These are phyloP conservation scores for Zalerion maritima DNA, from an alignment of 495 filamentous ascomycete genomes.

Conservation along the genomic window DNA sequence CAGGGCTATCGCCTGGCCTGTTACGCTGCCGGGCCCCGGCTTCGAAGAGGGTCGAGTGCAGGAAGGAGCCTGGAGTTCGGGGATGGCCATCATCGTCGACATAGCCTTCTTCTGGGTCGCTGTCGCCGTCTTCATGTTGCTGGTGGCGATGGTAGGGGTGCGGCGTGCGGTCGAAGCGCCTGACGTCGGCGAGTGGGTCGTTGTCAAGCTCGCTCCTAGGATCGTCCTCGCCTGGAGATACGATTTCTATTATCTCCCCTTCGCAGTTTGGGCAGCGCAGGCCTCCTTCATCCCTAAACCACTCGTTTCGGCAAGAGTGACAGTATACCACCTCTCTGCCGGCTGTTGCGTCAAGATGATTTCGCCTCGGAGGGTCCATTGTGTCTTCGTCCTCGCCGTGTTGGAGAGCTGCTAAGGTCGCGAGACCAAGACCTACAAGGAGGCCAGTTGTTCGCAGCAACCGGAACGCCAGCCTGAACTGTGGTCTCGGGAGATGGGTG, in stretches of 20 bases:
- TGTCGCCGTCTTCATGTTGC: conserved; percentile 23
- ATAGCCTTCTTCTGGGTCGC: conserved; percentile 32
- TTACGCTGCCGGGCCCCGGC: conserved; percentile 1
- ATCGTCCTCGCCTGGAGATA: conserved; percentile 32
- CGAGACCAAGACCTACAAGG: conserved; percentile 32
- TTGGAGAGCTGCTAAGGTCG: conserved; percentile 31
- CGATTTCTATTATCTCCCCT: conserved; percentile 75
- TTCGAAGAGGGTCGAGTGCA: conserved; percentile 8
- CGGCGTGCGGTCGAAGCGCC: conserved; percentile 12
- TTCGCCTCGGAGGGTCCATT: conserved; percentile 11
- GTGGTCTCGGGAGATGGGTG: too few species aligned
- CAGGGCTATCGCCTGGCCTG: conserved; percentile 19
- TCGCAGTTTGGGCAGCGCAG: conserved; percentile 63
- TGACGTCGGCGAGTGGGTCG: conserved; percentile 22
- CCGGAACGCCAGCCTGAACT: conserved; percentile 30
- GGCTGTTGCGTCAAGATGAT: conserved; percentile 25
- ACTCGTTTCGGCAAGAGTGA: conserved; percentile 65
- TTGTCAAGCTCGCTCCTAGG: conserved; percentile 18
- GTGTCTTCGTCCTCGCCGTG: conserved; percentile 16
- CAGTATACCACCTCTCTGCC: conserved; percentile 64
- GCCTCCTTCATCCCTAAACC: conserved; percentile 49
- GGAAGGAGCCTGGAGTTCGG: conserved; percentile 32
- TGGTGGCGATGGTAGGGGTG: conserved; percentile 22
- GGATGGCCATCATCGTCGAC: conserved; percentile 32
- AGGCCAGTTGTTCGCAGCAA: conserved; percentile 31